Evolutionary conservation across 2,329 filamentous ascomycete genomes (phyloP).

Genomic region (Sarocladium brachiariae): DNA sequence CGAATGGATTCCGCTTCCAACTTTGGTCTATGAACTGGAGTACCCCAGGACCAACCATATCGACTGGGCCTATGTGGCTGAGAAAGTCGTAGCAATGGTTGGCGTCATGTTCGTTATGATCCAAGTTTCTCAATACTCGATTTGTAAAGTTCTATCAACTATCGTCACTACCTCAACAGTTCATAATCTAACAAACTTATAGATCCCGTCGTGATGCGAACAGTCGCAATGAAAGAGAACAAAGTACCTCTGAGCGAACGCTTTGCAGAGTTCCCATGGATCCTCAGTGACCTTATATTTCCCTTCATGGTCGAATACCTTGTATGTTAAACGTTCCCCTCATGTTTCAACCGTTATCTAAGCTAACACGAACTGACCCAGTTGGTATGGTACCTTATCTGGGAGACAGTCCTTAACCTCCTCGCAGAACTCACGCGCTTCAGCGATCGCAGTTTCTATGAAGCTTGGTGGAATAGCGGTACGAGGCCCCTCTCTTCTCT

Average conservation of each 20-base stretch:
- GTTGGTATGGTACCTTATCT: constrained; percentile 75
- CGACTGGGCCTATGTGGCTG: constrained; percentile 67
- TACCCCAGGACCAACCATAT: constrained; percentile 64
- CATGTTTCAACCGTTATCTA: not conserved
- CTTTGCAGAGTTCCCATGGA: constrained; percentile 64
- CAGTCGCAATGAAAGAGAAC: constrained; percentile 59
- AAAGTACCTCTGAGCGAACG: constrained; percentile 54
- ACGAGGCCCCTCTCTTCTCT: constrained; percentile 13
- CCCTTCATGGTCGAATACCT: constrained; percentile 75
- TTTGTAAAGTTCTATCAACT: constrained; percentile 36
- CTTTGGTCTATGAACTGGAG: constrained; percentile 71
- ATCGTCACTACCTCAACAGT: not conserved
- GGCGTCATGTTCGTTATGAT: constrained; percentile 75
- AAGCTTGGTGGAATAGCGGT: constrained; percentile 57
- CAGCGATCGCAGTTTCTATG: constrained; percentile 68
- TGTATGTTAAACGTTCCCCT: constrained; percentile 18
- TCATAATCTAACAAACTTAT: no score
- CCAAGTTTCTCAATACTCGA: constrained; percentile 67
- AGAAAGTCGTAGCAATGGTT: constrained; percentile 64
- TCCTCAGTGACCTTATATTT: constrained; percentile 69
- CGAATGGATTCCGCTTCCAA: constrained; percentile 69
- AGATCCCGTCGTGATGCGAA: constrained; percentile 63
- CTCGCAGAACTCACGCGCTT: constrained; percentile 71
- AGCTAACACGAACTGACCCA: constrained; percentile 14
- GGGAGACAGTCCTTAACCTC: constrained; percentile 68